These are phyloP conservation scores for Blepharisma japonicum DNA, from an alignment of 73 alveolate genomes.

Conservation along the genomic window DNA sequence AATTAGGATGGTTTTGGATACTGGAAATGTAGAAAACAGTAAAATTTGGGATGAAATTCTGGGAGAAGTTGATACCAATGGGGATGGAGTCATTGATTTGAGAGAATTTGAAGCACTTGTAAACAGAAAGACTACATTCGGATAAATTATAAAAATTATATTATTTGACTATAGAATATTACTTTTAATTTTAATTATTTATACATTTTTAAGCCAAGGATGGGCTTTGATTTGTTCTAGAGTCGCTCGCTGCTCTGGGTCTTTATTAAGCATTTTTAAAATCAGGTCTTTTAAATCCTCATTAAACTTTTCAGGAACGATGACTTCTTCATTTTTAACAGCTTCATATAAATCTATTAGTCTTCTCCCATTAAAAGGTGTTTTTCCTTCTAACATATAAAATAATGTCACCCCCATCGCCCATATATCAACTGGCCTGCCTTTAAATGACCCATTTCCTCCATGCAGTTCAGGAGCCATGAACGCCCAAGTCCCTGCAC, in stretches of 20 bases:
- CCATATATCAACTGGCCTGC: constrained; percentile 46
- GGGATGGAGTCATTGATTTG: background rate
- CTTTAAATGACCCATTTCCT: constrained; percentile 24
- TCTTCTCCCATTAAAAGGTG: constrained; percentile 37
- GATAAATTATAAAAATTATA: too few species aligned
- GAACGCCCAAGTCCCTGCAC: constrained; percentile 48
- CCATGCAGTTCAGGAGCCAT: constrained; percentile 47
- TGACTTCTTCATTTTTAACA: background rate
- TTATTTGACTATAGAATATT: too few species aligned
- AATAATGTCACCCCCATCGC: constrained; percentile 50
- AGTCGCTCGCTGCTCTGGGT: constrained; percentile 40
- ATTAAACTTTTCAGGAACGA: background rate
- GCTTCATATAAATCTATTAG: constrained; percentile 31
- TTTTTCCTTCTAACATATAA: constrained; percentile 33
- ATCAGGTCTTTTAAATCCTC: constrained; percentile 25
- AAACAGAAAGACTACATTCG: background rate
- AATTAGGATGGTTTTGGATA: constrained; percentile 20
- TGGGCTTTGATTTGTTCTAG: constrained; percentile 30
- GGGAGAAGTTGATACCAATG: background rate
- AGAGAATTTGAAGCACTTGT: background rate
- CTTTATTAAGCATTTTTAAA: constrained; percentile 35
- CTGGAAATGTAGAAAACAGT: background rate
- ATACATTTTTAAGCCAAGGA: constrained; percentile 35
- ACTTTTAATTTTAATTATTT: too few species aligned
- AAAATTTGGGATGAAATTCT: background rate